Percentiles rank a stretch among this genome's conserved stretches.
phyloP scores from a whole-genome alignment of 495 filamentous ascomycete genomes.

The Lophium mytilinum region DNA sequence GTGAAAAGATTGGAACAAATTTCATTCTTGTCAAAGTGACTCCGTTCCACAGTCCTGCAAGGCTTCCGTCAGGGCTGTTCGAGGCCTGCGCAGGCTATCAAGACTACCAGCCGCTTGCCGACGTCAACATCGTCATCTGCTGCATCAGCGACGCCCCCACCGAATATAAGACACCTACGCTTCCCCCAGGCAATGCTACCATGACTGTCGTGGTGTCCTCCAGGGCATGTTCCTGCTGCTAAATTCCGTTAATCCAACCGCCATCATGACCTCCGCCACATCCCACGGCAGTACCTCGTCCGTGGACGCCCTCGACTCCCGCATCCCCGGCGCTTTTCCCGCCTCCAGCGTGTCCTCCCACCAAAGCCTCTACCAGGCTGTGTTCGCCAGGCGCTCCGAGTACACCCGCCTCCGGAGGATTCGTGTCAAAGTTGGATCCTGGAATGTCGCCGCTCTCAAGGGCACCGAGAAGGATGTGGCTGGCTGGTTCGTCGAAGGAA shows the following conservation, averaged over 20 bases:
- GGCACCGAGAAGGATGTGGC: constrained; percentile 80
- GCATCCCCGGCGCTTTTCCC: constrained; percentile 35
- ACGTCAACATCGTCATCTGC: no score
- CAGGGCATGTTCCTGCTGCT: no score
- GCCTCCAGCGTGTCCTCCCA: constrained; percentile 16
- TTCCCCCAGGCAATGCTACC: no score
- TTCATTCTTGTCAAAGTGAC: no score
- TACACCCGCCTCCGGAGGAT: constrained; percentile 64
- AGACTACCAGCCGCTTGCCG: no score
- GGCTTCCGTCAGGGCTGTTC: no score
- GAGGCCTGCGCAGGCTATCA: no score
- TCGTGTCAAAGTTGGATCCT: constrained; percentile 78
- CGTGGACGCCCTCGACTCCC: constrained; percentile 23
- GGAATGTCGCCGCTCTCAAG: constrained; percentile 84
- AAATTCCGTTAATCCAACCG: not conserved
- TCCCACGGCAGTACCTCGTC: not conserved
- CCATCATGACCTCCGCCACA: constrained; percentile 15
- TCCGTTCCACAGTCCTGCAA: no score
- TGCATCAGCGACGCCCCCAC: no score
- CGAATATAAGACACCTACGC: no score
- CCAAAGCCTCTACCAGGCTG: constrained; percentile 47
- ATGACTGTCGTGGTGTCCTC: no score
- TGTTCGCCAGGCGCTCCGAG: constrained; percentile 66
- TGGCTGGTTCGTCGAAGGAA: constrained; percentile 73
- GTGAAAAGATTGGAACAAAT: no score